Evolutionary conservation across 208 protist species (phyloP), one percentile per base, ranked within the genome.

Genomic region (Zelonia costaricensis): DNA sequence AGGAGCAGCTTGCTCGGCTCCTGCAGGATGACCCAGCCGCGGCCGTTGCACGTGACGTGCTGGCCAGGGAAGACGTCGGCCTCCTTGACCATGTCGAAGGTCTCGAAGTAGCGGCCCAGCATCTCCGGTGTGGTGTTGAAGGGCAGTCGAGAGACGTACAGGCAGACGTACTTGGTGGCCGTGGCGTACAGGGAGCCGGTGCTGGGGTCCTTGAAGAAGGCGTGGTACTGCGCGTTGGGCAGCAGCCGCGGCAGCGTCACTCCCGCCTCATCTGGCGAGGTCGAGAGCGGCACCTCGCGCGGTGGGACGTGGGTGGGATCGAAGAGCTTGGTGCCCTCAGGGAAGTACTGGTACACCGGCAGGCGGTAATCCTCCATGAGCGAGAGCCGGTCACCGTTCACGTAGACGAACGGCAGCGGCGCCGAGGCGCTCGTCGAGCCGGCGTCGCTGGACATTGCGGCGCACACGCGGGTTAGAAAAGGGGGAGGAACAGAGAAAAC

Each of bases 361-460:
- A 95, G 74, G 16, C 88, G 80, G 30, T 77, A 77, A 56, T 95
- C 88, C 28, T 89, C 81, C 57, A 92, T 61, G 39, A 95, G 76
- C 9, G 42, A 45, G 36, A 77, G 61, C 59, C 69, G 72, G 46
- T 84, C 71, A 20, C 84, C 86, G 60, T 92, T 92, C 6, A 95
- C 82, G 60, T 83, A 91, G 9, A 95, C 81, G 57, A 70, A 89
- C 18, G 67, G 60, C 38, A 62, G 25, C 7, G 39, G 20, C 52
- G 60, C 38, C 57, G 65, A 42, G 23, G 57, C 31, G 6, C 56
- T 65, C 20, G 56, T 27, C 30, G 49, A 54, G 36, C 57, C 55
- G 40, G 56, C 23, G 9, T 72, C 65, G 39, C 30, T 65, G 49
- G 65, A 61, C 57, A 72, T 72, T 9, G 31, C 33, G 38, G 23